Base-by-base conservation (phyloP, 139 green algal genomes). In the Chlorella sp. region DNA sequence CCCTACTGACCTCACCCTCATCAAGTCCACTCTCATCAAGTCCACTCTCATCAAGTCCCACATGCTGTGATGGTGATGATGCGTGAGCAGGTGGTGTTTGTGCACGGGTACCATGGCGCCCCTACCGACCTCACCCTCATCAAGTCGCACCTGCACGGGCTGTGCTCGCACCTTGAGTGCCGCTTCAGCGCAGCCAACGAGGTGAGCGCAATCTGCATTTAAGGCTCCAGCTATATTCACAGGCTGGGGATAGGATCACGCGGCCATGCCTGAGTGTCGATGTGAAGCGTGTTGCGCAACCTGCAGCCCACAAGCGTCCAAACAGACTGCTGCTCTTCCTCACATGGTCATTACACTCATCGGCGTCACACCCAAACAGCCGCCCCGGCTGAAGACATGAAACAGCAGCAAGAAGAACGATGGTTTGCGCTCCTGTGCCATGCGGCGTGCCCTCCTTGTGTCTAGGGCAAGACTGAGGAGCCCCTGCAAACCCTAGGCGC, bases 171-270 rank as follows among this genome's bases (percentile, higher is more conserved):
- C 51, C 42, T 82, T 2, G 76, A 80, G 49, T 79, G 64, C 69
- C 23, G 84, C 23, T 81, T 80, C 72, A 76, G 64, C 64, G 61
- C 71, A 6, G 63, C 70, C 35, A 87, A 87, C 79, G 72, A 76
- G 66, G 62, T 77, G 34, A 79, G 55, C 20, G 35, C 42, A 55
- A 17, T 17, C 17, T 26, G 42, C 42, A 55, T 55, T 17, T 17
- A 55, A n/a, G n/a, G n/a, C n/a, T n/a, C n/a, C n/a, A n/a, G n/a
- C n/a, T n/a, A n/a, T n/a, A n/a, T n/a, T n/a, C n/a, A n/a, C n/a
- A n/a, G n/a, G n/a, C n/a, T n/a, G n/a, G n/a, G n/a, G n/a, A n/a
- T n/a, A n/a, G n/a, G n/a, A n/a, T n/a, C n/a, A n/a, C n/a, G n/a
- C n/a, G n/a, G n/a, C n/a, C n/a, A n/a, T n/a, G n/a, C n/a, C n/a